Evolutionary conservation across 805 yeast species (phyloP).

Genomic region (Myxozyma monticola): DNA sequence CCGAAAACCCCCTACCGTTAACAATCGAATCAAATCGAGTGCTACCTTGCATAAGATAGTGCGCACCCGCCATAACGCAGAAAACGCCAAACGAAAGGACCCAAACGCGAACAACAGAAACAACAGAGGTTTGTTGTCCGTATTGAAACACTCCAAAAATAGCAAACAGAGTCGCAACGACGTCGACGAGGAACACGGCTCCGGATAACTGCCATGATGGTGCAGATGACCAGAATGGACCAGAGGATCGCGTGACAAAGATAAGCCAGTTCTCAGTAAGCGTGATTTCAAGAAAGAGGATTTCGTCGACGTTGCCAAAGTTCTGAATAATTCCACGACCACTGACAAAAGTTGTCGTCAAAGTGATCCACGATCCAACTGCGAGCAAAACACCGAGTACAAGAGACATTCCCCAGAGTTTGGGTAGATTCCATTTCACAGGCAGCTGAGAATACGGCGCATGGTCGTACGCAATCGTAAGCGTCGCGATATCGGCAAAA

Average conservation of each 20-base stretch:
- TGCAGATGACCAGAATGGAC: slow-evolving; percentile 96
- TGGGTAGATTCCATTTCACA: slow-evolving; percentile 95
- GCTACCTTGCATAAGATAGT: slow-evolving; percentile 79
- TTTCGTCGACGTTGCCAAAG: slow-evolving; percentile 93
- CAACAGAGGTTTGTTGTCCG: slow-evolving; percentile 97
- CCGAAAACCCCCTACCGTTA: slow-evolving; percentile 52
- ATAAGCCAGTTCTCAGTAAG: slow-evolving; percentile 97
- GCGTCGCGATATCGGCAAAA: slow-evolving; percentile 81
- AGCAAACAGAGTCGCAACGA: slow-evolving; percentile 88
- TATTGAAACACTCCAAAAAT: slow-evolving; percentile 98
- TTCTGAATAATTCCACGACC: slow-evolving; percentile 91
- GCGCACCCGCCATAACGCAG: slow-evolving; percentile 95
- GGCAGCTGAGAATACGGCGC: slow-evolving; percentile 93
- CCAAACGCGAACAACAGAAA: slow-evolving; percentile 92
- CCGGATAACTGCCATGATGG: slow-evolving; percentile 98
- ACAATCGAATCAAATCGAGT: slow-evolving; percentile 54
- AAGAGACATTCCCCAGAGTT: slow-evolving; percentile 82
- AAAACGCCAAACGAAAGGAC: slow-evolving; percentile 94
- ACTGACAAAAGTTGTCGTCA: slow-evolving; percentile 89
- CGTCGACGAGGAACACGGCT: slow-evolving; percentile 87
- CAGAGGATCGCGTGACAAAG: slow-evolving; percentile 94
- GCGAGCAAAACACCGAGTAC: slow-evolving; percentile 68
- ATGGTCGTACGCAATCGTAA: slow-evolving; percentile 84
- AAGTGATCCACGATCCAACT: slow-evolving; percentile 85
- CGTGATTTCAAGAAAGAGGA: slow-evolving; percentile 88